Evolutionary conservation across 257 asterid species (phyloP).

Genomic region (Marsdenia floribunda): DNA sequence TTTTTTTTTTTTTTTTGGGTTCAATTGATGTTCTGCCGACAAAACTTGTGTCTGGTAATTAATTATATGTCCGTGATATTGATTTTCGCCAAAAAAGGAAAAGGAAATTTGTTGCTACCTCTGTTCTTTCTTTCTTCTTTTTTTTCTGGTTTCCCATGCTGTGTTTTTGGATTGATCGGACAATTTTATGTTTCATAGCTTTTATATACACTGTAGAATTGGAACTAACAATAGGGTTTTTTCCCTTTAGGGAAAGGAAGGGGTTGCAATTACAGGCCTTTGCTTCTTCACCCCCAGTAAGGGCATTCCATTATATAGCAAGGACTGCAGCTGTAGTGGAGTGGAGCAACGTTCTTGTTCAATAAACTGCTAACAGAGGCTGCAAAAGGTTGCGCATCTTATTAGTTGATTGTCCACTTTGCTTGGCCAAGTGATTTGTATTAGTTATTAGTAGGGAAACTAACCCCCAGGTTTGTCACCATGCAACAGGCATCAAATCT

Average conservation of each 20-base stretch:
- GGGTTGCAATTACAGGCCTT: background rate
- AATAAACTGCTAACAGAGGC: background rate
- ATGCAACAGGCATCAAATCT: background rate
- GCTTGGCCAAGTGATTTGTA: background rate
- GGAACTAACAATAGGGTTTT: background rate
- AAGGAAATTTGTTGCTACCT: background rate
- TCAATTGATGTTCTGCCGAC: background rate
- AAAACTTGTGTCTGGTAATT: background rate
- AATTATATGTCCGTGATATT: background rate
- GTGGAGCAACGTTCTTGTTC: background rate
- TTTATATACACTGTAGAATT: background rate
- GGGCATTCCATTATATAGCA: too few species aligned
- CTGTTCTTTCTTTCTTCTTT: background rate
- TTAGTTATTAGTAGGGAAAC: background rate
- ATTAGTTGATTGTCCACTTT: background rate
- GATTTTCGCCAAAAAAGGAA: background rate
- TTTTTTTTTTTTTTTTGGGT: too few species aligned
- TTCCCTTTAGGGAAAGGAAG: background rate
- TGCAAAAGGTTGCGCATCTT: background rate
- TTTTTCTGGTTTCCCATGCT: background rate
- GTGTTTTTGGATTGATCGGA: background rate
- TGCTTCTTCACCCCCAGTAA: background rate
- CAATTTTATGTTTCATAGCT: background rate
- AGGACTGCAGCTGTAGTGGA: background rate
- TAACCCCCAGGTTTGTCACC: background rate